Percentiles rank a stretch among this genome's conserved stretches.
These are phyloP conservation scores for Aureobasidium pullulans DNA, from an alignment of 2,329 filamentous ascomycete species.

Conservation along the genomic window DNA sequence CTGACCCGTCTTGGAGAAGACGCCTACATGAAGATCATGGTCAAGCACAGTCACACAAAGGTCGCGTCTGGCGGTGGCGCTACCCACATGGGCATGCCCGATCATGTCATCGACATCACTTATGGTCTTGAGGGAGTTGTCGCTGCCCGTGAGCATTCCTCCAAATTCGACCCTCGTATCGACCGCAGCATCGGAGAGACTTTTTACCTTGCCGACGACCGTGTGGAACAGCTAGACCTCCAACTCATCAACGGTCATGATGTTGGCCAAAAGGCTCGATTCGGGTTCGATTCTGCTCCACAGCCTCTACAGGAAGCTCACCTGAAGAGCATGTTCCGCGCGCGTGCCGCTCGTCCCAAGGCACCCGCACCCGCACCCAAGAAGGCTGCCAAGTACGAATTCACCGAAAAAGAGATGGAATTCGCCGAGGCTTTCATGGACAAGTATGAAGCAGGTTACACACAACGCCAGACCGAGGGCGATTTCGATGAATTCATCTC, in stretches of 20 bases:
- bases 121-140: slow-evolving; percentile 41
- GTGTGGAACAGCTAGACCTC: slow-evolving; percentile 49
- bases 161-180: slow-evolving; percentile 38
- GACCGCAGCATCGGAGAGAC: slow-evolving; percentile 26
- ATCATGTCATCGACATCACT: not conserved
- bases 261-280: slow-evolving; percentile 36
- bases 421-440: not conserved
- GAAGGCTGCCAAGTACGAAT: not conserved
- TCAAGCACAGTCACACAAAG: not conserved
- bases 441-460: not conserved
- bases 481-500: not conserved
- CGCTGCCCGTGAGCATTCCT: slow-evolving; percentile 41
- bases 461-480: not conserved
- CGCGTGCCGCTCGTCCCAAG: not conserved
- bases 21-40: not conserved
- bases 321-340: slow-evolving; percentile 14
- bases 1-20: not conserved
- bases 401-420: not conserved
- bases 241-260: slow-evolving; percentile 48
- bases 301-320: slow-evolving; percentile 34
- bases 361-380: not conserved
- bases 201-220: slow-evolving; percentile 53
- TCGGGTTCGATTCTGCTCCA: slow-evolving; percentile 41
- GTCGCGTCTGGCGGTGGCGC: not conserved
- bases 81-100: not conserved